Base-by-base conservation (phyloP, 1,139 yeast genomes). In the Hyphopichia burtonii region DNA sequence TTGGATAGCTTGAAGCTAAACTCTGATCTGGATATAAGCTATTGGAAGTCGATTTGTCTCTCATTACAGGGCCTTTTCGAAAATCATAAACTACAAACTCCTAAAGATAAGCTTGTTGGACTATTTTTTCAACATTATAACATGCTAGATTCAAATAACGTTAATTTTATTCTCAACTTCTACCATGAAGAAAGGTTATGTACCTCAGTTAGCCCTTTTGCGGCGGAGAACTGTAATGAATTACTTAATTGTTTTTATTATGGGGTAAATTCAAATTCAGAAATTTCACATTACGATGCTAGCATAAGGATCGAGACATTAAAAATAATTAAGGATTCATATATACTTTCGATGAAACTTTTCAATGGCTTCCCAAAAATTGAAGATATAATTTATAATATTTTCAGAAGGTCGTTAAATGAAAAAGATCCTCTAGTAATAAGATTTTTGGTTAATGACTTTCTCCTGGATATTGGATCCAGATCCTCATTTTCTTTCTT, bases 151-250 rank as follows among this genome's bases (percentile, higher is more conserved):
- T 65, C 64, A 0, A 59, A 59, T 3, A 65, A 66, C 11, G 67
- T 73, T 6, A 50, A 61, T 12, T 70, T 71, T 44, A 71, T 82
- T 1, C 59, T 82, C 31, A 58, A 65, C 7, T 74, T 67, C 52
- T 83, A 78, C 54, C 61, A 64, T 1, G 68, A 71, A n/a, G 78
- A 74, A 41, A 72, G 73, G 40, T 52, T 74, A 20, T 83, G 90
- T 52, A 68, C 82, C 1, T 74, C 81, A 7, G 55, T 80, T n/a
- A 63, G 73, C 36, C 69, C 76, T 0, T 60, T 70, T 16, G 83
- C 90, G 87, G 61, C 63, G 37, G 68, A 65, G 2, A 78, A 79
- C 50, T 65, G 79, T 37, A 58, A 61, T 18, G 63, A 61, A n/a
- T 46, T 83, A 3, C 58, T 82, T 19, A 65, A 68, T 19, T 63